A percentile compares a stretch with the other conserved stretches of the same genome.
phyloP scores from a whole-genome alignment of 768 basidiomycete genomes.

The Podaxis rugospora region DNA sequence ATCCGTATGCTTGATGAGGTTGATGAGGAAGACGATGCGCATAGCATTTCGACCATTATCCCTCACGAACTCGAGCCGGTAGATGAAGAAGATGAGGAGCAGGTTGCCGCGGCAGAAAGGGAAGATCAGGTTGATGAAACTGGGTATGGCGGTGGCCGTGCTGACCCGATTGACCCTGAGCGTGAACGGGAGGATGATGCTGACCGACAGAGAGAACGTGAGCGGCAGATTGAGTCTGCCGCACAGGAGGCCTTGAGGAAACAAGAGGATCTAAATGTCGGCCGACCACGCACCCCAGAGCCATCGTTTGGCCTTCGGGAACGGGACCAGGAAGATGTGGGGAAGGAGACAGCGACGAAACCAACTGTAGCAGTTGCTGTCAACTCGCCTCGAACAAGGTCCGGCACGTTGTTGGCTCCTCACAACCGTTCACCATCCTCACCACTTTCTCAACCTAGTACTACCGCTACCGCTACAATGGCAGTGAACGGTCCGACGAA shows the following conservation, averaged over 20 bases:
- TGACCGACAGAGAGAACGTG: not conserved
- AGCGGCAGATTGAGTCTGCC: constrained; percentile 38
- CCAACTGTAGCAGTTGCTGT: not conserved
- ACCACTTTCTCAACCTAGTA: constrained; percentile 21
- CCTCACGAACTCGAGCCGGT: constrained; percentile 68
- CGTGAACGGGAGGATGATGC: constrained; percentile 9
- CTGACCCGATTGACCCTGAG: not conserved
- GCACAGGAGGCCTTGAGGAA: constrained; percentile 44
- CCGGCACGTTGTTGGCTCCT: constrained; percentile 7
- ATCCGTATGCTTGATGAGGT: constrained; percentile 16
- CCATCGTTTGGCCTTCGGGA: constrained; percentile 40
- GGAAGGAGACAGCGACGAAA: not conserved
- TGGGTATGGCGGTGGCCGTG: constrained; percentile 11
- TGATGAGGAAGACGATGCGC: constrained; percentile 59
- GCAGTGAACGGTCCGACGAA: constrained; percentile 5
- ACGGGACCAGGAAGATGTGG: not conserved
- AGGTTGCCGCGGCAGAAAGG: constrained; percentile 24
- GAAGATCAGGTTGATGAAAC: constrained; percentile 19
- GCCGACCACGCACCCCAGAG: constrained; percentile 78
- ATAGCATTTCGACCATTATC: constrained; percentile 69
- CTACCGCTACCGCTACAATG: not conserved
- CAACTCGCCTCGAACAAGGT: constrained; percentile 7
- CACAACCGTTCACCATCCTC: constrained; percentile 18
- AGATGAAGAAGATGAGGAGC: constrained; percentile 72
- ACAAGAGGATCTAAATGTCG: constrained; percentile 31